Base-by-base conservation (phyloP, 805 yeast species). In the Blastobotrys americana region DNA sequence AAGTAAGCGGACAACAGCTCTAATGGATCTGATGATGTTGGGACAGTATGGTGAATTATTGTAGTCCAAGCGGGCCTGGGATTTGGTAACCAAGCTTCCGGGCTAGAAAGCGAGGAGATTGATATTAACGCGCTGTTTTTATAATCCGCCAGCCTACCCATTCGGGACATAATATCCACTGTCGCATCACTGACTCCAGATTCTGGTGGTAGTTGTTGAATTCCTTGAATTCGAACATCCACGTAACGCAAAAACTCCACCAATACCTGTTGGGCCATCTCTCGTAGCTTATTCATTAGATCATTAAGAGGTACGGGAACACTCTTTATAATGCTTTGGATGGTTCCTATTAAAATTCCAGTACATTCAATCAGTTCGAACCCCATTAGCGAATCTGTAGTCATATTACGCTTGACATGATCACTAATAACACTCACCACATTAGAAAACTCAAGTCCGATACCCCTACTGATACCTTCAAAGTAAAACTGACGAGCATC, bases 141-240 rank as follows among this genome's bases (percentile, higher is more conserved):
- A 57, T 77, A 80, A 46, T 80, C 86, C 22, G 84, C 71, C 27
- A 85, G 68, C 42, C 77, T 76, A 37, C 86, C 70, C 42, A 87
- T 65, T 47, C 78, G 71, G 0, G 88, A 77, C 68, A 84, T 76
- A 5, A 80, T 65, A 46, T 83, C 90, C n/a, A 81, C 80, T 0
- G 85, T 80, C 13, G 78, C 71, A 55, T 80, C 88, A 36, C 84
- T 73, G 37, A 86, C 76, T 42, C 84, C 84, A 53, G 73, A 75
- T 49, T 86, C 96, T 39, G 72, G 72, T 8, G 86, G 82, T 34
- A 82, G 58, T 6, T 65, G 56, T 2, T 70, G 66, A 45, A 77
- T 57, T 27, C 55, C 58, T n/a, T 67, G 55, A 15, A 80, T 74
- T 37, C 77, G 68, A 3, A 58, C 56, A 38, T 78, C 84, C 23